Evolutionary conservation across 1,284 basidiomycete species (phyloP), one percentile per base, ranked within the genome.

Genomic region (Ceratobasidium sp.): DNA sequence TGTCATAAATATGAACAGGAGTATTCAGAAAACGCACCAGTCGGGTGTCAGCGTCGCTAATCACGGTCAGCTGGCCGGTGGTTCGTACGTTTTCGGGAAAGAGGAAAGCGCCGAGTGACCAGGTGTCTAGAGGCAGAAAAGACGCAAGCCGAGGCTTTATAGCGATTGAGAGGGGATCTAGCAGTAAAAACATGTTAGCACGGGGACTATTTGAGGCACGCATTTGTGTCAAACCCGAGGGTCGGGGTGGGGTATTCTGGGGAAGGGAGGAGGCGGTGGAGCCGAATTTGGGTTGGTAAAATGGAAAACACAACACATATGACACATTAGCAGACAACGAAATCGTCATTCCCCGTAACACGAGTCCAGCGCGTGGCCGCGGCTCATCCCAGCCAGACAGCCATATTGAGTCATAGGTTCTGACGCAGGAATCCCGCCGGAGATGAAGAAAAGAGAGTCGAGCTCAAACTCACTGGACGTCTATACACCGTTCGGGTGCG

Each of bases 261-360:
- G n/a, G 8, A 30, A 23, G 32, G 38, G 3, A 58, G 44, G 43
- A 41, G 38, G 66, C 38, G 41, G 66, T 32, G 66, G 54, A 28
- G 28, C 66, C 54, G 23, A 43, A 58, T 55, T 57, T 38, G 28
- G 66, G 66, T 21, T 43, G 32, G 54, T 50, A 49, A 49, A 44
- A 41, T 32, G 50, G 6, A 32, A 43, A 57, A 54, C 58, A 70
- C 66, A 38, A 70, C 66, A 70, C 55, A 52, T 11, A 70, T 58
- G 66, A 70, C 66, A 70, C 66, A 70, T 70, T 43, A 21, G 21
- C 35, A 38, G 35, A 11, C 64, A 41, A 55, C 6, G 50, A 49
- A 32, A 18, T 23, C 41, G 50, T 43, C 63, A 52, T 23, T 38
- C 6, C 35, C 35, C 35, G 30, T 58, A 32, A 58, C 55, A 18